Evolutionary conservation across 1,284 basidiomycete genomes (phyloP).

Genomic region (Marasmius oreades): DNA sequence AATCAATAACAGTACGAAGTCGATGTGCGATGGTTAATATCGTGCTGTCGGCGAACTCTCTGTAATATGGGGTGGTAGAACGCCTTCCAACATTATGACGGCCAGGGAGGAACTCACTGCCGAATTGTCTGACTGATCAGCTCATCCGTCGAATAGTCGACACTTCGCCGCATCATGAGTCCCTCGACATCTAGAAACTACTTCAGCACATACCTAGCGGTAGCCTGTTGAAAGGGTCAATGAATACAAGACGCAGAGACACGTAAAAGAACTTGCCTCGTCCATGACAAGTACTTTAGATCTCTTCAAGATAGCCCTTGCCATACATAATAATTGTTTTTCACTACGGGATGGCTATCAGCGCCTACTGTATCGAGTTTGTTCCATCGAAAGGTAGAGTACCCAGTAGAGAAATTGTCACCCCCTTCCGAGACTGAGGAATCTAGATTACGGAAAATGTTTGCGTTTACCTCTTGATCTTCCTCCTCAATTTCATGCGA

Average conservation of each 20-base stretch:
- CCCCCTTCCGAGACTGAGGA: constrained; percentile 84
- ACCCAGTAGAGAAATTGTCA: constrained; percentile 94
- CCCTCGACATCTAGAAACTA: constrained; percentile 9
- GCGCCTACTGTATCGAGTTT: constrained; percentile 14
- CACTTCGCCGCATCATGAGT: constrained; percentile 32
- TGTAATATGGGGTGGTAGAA: constrained; percentile 22
- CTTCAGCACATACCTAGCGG: constrained; percentile 47
- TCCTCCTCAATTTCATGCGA: constrained; percentile 49
- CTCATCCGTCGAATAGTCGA: constrained; percentile 78
- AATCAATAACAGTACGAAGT: constrained; percentile 66
- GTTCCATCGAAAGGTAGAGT: constrained; percentile 15
- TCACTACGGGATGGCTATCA: constrained; percentile 42
- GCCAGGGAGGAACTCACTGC: constrained; percentile 43
- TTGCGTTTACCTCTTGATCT: constrained; percentile 64
- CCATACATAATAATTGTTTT: constrained; percentile 84
- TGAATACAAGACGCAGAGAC: constrained; percentile 12
- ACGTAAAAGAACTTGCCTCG: constrained; percentile 47
- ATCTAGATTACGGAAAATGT: constrained; percentile 85
- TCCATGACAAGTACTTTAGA: constrained; percentile 81
- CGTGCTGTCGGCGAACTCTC: constrained; percentile 62
- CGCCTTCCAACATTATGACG: neutral
- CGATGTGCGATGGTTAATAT: constrained; percentile 73
- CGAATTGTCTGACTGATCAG: constrained; percentile 71
- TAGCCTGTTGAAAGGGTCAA: constrained; percentile 42
- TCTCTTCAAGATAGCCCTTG: constrained; percentile 74